Base-by-base conservation (phyloP, 352 stramenopile genomes). In the Elongisporangium anandrum region DNA sequence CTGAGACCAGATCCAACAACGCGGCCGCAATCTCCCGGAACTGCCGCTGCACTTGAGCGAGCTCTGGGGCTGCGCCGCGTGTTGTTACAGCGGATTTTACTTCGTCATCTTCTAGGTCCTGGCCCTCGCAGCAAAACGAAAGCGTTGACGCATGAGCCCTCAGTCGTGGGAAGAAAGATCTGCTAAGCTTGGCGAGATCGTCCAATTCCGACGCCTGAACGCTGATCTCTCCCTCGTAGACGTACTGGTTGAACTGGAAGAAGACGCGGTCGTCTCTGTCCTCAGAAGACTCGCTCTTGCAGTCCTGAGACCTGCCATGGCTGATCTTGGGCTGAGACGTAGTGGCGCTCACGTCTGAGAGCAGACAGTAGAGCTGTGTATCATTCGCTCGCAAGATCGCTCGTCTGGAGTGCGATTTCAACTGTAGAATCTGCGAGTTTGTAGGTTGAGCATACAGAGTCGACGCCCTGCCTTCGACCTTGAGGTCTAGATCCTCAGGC, bases 221-320 rank as follows among this genome's bases (percentile, higher is more conserved):
- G 13, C 57, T 58, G 15, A 72, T 56, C 6, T 56, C 66, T 2
- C 80, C 77, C 10, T 73, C 61, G 48, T 90, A 90, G 2, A 84
- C 60, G 59, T 75, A 88, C 57, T 86, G 57, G 52, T 87, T 83
- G 65, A 90, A 87, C 51, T 85, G 75, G 57, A 90, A 90, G 1
- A 90, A 66, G 0, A 87, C 80, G 15, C 66, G 62, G 16, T 74
- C 65, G 8, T 68, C 57, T 3, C 71, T 50, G 17, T 60, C 60
- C 3, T 69, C 52, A 15, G 52, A n/a, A 6, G 16, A 38, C n/a
- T 13, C 39, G 22, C 49, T 38, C 47, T 65, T 62, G 8, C 47
- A 56, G 4, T 50, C 59, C n/a, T n/a, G n/a, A n/a, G 13, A 48
- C 60, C 7, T 45, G 22, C 29, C 50, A 52, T 39, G 16, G 24